A percentile compares a stretch with the other conserved stretches of the same genome.
Conservation (phyloP, 1,284 basidiomycete genomes). For the Ustilago esculenta region DNA sequence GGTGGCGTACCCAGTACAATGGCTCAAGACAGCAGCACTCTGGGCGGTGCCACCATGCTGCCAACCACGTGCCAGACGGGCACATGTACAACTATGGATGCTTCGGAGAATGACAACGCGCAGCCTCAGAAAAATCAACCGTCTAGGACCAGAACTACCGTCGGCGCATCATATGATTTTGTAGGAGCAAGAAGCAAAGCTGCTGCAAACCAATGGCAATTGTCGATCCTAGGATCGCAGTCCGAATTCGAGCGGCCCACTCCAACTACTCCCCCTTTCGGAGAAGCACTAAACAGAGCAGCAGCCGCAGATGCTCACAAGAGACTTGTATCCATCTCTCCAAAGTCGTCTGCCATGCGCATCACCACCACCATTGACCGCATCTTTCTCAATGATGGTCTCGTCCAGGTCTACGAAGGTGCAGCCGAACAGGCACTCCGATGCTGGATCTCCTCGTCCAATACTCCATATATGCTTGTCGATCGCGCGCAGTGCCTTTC, state of each 20-base stretch:
- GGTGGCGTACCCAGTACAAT: conserved; percentile 9
- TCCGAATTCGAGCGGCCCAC: neutral
- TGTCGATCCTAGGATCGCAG: neutral
- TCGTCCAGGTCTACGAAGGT: conserved; percentile 30
- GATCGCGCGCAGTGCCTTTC: no score
- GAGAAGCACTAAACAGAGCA: neutral
- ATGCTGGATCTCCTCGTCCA: conserved; percentile 32
- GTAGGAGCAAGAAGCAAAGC: no score
- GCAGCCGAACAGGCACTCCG: conserved; percentile 28
- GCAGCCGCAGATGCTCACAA: neutral
- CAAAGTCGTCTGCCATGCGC: conserved; percentile 9
- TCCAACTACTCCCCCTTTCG: neutral
- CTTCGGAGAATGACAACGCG: no score
- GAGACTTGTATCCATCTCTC: neutral
- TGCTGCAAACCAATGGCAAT: no score
- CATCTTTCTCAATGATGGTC: conserved; percentile 26
- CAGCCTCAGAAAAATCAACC: no score
- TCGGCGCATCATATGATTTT: no score
- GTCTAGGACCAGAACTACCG: no score
- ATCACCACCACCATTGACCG: conserved; percentile 22
- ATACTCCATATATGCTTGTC: conserved; percentile 26
- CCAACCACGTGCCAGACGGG: no score
- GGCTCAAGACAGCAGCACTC: neutral
- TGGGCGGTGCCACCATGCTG: no score
- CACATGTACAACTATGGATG: no score